These are phyloP conservation scores for Omphalea diandra DNA, from an alignment of 441 rosid genomes.

Conservation along the genomic window DNA sequence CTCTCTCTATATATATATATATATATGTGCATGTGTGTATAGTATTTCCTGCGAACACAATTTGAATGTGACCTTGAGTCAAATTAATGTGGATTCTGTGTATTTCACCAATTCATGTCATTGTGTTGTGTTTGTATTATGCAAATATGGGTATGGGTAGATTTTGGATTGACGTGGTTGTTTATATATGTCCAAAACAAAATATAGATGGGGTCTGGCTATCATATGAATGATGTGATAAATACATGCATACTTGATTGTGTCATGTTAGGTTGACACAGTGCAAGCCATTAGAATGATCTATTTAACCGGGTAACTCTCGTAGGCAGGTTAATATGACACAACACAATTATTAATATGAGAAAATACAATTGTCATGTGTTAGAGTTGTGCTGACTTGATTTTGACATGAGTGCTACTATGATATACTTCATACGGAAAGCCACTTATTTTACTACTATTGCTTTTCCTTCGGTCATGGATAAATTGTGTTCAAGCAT, in stretches of 20 bases:
- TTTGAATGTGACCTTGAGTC: not conserved
- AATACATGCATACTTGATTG: not conserved
- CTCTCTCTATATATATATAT: too few relatives aligned
- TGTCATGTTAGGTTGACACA: not conserved
- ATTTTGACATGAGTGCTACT: not conserved
- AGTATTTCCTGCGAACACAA: too few relatives aligned
- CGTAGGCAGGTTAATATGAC: not conserved
- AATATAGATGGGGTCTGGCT: not conserved
- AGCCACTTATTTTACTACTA: not conserved
- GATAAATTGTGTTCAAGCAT: not conserved
- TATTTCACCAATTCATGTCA: not conserved
- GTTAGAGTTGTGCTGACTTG: not conserved
- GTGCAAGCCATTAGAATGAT: not conserved
- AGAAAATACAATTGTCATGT: not conserved
- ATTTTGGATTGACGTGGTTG: not conserved
- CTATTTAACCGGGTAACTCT: not conserved
- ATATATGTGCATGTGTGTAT: too few relatives aligned
- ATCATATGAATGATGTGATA: not conserved
- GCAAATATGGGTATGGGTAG: slow-evolving; percentile 1
- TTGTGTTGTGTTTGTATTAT: not conserved
- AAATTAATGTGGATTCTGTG: not conserved
- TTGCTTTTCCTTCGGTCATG: too few relatives aligned
- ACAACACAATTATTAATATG: too few relatives aligned
- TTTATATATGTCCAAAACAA: not conserved
- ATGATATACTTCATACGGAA: not conserved